Percentiles rank a stretch among this genome's conserved stretches.
Conservation (phyloP, 129 eudicot genomes). For the Chrysanthemum makinoi region DNA sequence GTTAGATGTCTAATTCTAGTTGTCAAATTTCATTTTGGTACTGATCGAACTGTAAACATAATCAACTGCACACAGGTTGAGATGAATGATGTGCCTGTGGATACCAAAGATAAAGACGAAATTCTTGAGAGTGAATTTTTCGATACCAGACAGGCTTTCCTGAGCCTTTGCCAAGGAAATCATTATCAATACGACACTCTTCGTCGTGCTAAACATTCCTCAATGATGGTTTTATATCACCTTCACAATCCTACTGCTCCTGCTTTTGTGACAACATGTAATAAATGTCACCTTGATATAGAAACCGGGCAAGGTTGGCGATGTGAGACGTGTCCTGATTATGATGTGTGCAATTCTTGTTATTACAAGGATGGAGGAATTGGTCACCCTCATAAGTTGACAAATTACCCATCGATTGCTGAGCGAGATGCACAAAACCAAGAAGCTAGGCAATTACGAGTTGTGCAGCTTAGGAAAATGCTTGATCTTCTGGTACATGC, state of each 20-base stretch:
- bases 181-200: slow-evolving; percentile 93
- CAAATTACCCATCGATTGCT: slow-evolving; percentile 68
- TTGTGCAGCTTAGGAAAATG: slow-evolving; percentile 85
- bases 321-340: slow-evolving; percentile 89
- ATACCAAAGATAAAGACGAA: slow-evolving; percentile 83
- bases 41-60: slow-evolving; percentile 11
- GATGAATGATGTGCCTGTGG: slow-evolving; percentile 56
- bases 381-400: slow-evolving; percentile 90
- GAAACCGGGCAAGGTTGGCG: slow-evolving; percentile 99
- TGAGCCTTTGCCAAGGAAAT: slow-evolving; percentile 93
- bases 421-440: slow-evolving; percentile 86
- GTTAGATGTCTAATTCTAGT: not conserved
- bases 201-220: slow-evolving; percentile 96
- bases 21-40: not conserved
- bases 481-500: slow-evolving; percentile 97
- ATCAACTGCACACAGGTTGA: slow-evolving; percentile 54
- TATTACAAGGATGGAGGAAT: slow-evolving; percentile 68
- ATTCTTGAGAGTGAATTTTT: slow-evolving; percentile 89
- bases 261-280: slow-evolving; percentile 80
- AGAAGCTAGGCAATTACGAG: slow-evolving; percentile 86
- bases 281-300: slow-evolving; percentile 68
- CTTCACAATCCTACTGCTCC: slow-evolving; percentile 96
- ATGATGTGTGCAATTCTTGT: slow-evolving; percentile 79
- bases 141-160: slow-evolving; percentile 86
- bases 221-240: slow-evolving; percentile 96